Conservation (phyloP, 2,329 filamentous ascomycete genomes). For the Aspergillus sclerotialis region DNA sequence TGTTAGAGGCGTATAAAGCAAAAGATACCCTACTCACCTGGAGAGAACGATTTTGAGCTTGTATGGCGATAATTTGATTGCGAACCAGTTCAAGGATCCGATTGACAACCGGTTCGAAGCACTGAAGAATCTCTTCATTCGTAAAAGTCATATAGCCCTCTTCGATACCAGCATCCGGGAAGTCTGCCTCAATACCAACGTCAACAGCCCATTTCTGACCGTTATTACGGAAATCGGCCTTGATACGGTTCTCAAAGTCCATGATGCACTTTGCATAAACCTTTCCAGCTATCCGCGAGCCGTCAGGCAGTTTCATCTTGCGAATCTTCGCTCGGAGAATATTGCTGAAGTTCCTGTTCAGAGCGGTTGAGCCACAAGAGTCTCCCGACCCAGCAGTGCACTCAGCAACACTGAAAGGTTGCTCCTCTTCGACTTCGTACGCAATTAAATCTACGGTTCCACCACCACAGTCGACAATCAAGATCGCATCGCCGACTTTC, state of each 20-base stretch:
- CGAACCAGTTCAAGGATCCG: conserved; percentile 90
- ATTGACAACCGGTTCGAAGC: conserved; percentile 97
- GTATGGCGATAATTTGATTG: conserved; percentile 98
- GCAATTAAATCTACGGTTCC: conserved; percentile 98
- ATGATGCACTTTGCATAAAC: conserved; percentile 99
- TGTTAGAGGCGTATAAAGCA: conserved; percentile 11
- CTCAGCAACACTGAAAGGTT: conserved; percentile 92
- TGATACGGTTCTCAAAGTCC: conserved; percentile 99
- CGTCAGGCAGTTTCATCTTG: conserved; percentile 98
- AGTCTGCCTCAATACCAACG: conserved; percentile 96
- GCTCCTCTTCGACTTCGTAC: conserved; percentile 97
- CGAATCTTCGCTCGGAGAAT: conserved; percentile 95
- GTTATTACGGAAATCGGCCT: conserved; percentile 98
- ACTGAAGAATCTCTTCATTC: conserved; percentile 97
- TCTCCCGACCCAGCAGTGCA: conserved; percentile 96
- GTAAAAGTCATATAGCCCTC: conserved; percentile 99
- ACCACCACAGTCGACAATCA: conserved; percentile 97
- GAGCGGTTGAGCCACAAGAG: conserved; percentile 93
- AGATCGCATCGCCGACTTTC: conserved; percentile 95
- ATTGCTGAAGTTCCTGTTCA: conserved; percentile 98
- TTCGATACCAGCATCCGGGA: conserved; percentile 94
- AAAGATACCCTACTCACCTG: conserved; percentile 55
- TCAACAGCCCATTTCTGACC: conserved; percentile 99
- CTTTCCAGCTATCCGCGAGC: conserved; percentile 92
- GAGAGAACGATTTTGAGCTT: conserved; percentile 86